Evolutionary conservation across 1,284 basidiomycete genomes (phyloP).

Genomic region (Naganishia sp.): DNA sequence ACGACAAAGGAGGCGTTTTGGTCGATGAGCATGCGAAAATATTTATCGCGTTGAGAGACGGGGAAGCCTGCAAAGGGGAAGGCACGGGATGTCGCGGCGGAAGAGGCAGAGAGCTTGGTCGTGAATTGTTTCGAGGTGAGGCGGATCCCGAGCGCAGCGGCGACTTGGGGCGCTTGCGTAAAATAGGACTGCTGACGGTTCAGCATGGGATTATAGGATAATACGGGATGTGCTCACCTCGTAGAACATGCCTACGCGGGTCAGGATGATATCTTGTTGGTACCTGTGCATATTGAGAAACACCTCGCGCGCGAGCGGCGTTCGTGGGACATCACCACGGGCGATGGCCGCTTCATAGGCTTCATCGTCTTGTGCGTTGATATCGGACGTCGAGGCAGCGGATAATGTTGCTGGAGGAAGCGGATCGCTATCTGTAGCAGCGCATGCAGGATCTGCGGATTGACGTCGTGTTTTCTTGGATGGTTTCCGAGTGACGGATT

Average conservation of each 20-base stretch:
- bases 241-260: slow-evolving; percentile 90
- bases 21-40: slow-evolving; percentile 79
- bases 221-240: slow-evolving; percentile 63
- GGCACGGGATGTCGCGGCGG: slow-evolving; percentile 26
- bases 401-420: no score
- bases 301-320: slow-evolving; percentile 66
- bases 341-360: slow-evolving; percentile 34
- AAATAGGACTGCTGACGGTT: slow-evolving; percentile 74
- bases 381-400: no score
- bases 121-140: slow-evolving; percentile 54
- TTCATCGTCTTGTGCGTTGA: background rate
- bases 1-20: slow-evolving; percentile 81
- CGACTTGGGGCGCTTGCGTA: slow-evolving; percentile 78
- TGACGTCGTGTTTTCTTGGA: no score
- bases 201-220: background rate
- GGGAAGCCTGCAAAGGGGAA: slow-evolving; percentile 88
- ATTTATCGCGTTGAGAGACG: slow-evolving; percentile 75
- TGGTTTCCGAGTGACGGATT: no score
- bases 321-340: slow-evolving; percentile 43
- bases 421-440: no score
- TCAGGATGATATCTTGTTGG: slow-evolving; percentile 84
- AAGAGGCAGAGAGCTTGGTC: slow-evolving; percentile 44
- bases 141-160: slow-evolving; percentile 76
- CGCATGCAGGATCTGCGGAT: no score
- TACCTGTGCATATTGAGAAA: slow-evolving; percentile 71